A percentile compares a stretch with the other conserved stretches of the same genome.
Conservation (phyloP, 176 grass and related monocot species). For the Cenchrus americanus region DNA sequence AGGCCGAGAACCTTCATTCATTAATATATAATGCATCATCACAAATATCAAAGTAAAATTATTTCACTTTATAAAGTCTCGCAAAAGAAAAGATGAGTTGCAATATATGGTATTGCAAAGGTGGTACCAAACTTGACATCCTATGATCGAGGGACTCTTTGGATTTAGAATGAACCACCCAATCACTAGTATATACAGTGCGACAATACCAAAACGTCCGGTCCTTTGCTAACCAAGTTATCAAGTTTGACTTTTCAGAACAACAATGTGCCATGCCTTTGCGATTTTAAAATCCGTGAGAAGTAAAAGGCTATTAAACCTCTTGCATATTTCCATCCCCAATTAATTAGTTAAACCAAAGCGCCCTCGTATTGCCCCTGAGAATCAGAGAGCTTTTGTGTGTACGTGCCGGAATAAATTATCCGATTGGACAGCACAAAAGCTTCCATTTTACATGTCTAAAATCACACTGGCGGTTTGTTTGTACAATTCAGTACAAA, state of each 20-base stretch:
- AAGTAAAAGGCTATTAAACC: slow-evolving; percentile 14
- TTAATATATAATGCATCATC: slow-evolving; percentile 11
- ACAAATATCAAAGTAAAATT: slow-evolving; percentile 19
- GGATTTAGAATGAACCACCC: slow-evolving; percentile 33
- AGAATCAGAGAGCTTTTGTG: slow-evolving; percentile 29
- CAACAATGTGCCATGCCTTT: slow-evolving; percentile 13
- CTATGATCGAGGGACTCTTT: slow-evolving; percentile 30
- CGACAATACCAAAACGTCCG: slow-evolving; percentile 23
- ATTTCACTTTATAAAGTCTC: slow-evolving; percentile 35
- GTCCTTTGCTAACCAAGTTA: slow-evolving; percentile 39
- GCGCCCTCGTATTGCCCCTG: neutral
- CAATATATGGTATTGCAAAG: slow-evolving; percentile 32
- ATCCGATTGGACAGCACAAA: neutral
- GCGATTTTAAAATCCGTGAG: slow-evolving; percentile 8
- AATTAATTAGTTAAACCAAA: slow-evolving; percentile 16
- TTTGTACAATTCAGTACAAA: neutral
- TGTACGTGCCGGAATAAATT: neutral
- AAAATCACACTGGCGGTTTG: neutral
- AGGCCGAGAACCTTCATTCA: slow-evolving; percentile 25
- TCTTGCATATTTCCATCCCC: neutral
- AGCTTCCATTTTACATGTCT: neutral
- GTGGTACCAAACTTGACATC: slow-evolving; percentile 43
- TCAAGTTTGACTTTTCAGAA: slow-evolving; percentile 45
- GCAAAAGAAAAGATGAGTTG: slow-evolving; percentile 25
- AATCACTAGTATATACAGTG: neutral